These are phyloP conservation scores for Pseudocohnilembus persalinus DNA, from an alignment of 169 alveolate genomes.

Conservation along the genomic window DNA sequence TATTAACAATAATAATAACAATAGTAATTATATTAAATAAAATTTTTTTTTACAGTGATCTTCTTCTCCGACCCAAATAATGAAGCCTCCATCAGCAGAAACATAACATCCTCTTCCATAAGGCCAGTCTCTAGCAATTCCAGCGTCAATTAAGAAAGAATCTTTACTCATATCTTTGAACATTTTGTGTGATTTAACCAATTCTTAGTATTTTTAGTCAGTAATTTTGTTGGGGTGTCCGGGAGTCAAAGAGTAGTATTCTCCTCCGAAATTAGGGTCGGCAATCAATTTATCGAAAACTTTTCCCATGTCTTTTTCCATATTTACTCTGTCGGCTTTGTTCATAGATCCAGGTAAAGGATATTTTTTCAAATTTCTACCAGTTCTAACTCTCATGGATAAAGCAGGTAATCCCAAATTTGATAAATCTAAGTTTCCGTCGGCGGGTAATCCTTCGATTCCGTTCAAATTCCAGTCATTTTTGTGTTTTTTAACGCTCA, in stretches of 20 bases:
- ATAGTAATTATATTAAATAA: no score
- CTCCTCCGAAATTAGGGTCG: background rate
- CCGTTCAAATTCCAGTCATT: background rate
- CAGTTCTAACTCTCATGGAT: conserved; percentile 41
- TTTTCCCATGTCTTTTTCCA: conserved; percentile 3
- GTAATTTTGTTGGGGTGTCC: conserved; percentile 3
- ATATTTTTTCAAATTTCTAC: conserved; percentile 43
- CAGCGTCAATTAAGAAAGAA: conserved; percentile 29
- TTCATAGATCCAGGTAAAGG: conserved; percentile 42
- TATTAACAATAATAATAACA: no score
- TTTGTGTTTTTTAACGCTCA: background rate
- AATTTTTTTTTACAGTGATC: conserved; percentile 35
- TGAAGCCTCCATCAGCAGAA: conserved; percentile 17
- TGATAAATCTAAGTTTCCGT: background rate
- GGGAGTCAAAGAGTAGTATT: conserved; percentile 14
- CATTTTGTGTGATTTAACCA: conserved; percentile 40
- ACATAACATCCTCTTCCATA: conserved; percentile 27
- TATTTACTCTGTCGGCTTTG: conserved; percentile 28
- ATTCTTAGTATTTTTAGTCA: conserved; percentile 28
- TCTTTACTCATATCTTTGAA: conserved; percentile 40
- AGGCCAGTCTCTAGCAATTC: conserved; percentile 30
- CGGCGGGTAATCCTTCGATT: background rate
- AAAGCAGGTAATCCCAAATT: background rate
- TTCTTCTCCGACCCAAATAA: conserved; percentile 59
- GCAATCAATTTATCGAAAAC: conserved; percentile 20